phyloP scores from a whole-genome alignment of 495 filamentous ascomycete genomes.

The Daldinia childiae region DNA sequence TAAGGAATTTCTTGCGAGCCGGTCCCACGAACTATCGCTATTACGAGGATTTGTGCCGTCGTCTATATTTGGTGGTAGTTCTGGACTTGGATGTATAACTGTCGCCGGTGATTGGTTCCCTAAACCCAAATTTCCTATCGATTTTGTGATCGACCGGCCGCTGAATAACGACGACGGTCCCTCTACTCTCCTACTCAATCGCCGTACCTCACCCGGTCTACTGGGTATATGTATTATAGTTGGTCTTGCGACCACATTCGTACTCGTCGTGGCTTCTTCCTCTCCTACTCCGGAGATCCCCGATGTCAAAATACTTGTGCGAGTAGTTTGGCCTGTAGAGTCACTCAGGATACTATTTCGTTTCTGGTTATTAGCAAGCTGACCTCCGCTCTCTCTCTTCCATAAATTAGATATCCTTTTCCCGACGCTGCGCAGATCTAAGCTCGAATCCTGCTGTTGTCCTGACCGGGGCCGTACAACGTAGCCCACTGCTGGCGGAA shows the following conservation, averaged over 20 bases:
- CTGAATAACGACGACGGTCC: slow-evolving; percentile 38
- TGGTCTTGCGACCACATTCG: slow-evolving; percentile 42
- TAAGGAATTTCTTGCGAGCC: slow-evolving; percentile 39
- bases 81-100: slow-evolving; percentile 10
- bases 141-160: slow-evolving; percentile 33
- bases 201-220: slow-evolving; percentile 42
- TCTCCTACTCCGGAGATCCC: slow-evolving; percentile 39
- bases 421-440: slow-evolving; percentile 19
- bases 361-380: slow-evolving; percentile 14
- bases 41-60: slow-evolving; percentile 7
- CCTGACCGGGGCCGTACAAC: slow-evolving; percentile 17
- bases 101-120: slow-evolving; percentile 1
- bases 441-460: slow-evolving; percentile 26
- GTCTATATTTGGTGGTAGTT: slow-evolving; percentile 11
- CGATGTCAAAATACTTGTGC: slow-evolving; percentile 45
- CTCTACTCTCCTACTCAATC: slow-evolving; percentile 35
- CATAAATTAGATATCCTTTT: slow-evolving; percentile 42
- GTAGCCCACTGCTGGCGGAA: slow-evolving; percentile 30
- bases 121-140: slow-evolving; percentile 37
- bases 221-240: slow-evolving; percentile 49
- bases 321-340: slow-evolving; percentile 39
- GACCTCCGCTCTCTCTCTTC: slow-evolving; percentile 34
- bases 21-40: slow-evolving; percentile 38
- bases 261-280: slow-evolving; percentile 43
- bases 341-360: slow-evolving; percentile 36